Evolutionary conservation across 306 rosid genomes (phyloP).

Genomic region (Comarum palustre): DNA sequence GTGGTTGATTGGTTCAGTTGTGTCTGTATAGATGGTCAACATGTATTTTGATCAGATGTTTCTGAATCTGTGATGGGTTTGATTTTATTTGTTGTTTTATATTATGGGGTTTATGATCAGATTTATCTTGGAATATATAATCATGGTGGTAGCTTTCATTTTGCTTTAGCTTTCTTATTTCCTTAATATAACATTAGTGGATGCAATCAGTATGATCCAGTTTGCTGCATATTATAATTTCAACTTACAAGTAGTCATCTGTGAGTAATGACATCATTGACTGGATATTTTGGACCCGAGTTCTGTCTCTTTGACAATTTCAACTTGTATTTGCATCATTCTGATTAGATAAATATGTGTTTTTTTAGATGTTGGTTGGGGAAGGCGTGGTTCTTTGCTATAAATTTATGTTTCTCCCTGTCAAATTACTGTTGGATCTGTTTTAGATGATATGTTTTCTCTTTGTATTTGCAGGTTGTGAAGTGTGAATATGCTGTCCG

Average conservation of each 20-base stretch:
- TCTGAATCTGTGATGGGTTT: constrained; percentile 28
- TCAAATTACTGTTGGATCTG: background rate
- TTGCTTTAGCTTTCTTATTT: background rate
- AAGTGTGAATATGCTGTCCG: constrained; percentile 94
- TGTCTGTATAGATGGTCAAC: constrained; percentile 1
- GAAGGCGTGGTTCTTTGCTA: background rate
- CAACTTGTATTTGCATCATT: background rate
- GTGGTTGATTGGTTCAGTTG: constrained; percentile 1
- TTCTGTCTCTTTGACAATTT: background rate
- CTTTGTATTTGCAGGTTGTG: constrained; percentile 54
- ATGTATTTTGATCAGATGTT: background rate
- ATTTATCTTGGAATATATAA: background rate
- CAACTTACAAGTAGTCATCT: background rate
- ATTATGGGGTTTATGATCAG: background rate
- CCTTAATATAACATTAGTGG: background rate
- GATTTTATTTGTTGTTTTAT: background rate
- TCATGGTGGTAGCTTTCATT: background rate
- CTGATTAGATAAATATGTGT: background rate
- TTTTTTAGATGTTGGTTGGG: background rate
- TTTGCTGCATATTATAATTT: background rate
- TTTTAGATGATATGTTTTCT: background rate
- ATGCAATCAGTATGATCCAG: background rate
- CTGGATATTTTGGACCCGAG: background rate
- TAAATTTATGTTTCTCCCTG: background rate
- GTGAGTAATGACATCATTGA: constrained; percentile 1